Evolutionary conservation across 305 asterid species (phyloP).

Genomic region (Coffea humblotiana): DNA sequence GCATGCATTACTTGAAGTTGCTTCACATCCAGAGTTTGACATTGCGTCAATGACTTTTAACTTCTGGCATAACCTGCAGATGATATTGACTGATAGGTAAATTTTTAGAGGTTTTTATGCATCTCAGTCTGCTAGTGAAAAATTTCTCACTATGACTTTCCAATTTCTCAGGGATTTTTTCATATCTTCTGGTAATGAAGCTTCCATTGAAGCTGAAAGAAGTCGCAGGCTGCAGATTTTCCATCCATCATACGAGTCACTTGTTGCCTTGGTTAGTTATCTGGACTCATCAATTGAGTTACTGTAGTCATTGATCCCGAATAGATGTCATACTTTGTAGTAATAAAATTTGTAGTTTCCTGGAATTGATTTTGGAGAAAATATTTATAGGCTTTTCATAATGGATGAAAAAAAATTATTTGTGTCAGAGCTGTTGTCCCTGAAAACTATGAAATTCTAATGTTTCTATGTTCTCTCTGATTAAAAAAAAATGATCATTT

Average conservation of each 20-base stretch:
- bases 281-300: neutral
- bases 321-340: neutral
- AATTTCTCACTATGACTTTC: slow-evolving; percentile 31
- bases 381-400: neutral
- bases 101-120: slow-evolving; percentile 22
- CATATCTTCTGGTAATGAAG: slow-evolving; percentile 54
- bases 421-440: neutral
- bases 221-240: slow-evolving; percentile 70
- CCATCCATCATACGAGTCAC: slow-evolving; percentile 78
- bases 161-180: slow-evolving; percentile 63
- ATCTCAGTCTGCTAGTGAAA: slow-evolving; percentile 19
- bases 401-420: neutral
- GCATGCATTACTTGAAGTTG: slow-evolving; percentile 92
- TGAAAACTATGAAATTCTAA: neutral
- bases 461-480: slow-evolving; percentile 1
- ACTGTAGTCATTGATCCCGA: neutral
- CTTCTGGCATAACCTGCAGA: slow-evolving; percentile 98
- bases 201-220: slow-evolving; percentile 70
- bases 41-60: slow-evolving; percentile 99
- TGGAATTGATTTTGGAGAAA: neutral
- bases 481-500: neutral
- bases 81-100: slow-evolving; percentile 76
- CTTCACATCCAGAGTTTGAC: slow-evolving; percentile 96
- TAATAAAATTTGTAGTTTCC: neutral
- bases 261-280: slow-evolving; percentile 84